These are phyloP conservation scores for Alternaria tenuissima DNA, from an alignment of 2,329 filamentous ascomycete genomes.

Conservation along the genomic window DNA sequence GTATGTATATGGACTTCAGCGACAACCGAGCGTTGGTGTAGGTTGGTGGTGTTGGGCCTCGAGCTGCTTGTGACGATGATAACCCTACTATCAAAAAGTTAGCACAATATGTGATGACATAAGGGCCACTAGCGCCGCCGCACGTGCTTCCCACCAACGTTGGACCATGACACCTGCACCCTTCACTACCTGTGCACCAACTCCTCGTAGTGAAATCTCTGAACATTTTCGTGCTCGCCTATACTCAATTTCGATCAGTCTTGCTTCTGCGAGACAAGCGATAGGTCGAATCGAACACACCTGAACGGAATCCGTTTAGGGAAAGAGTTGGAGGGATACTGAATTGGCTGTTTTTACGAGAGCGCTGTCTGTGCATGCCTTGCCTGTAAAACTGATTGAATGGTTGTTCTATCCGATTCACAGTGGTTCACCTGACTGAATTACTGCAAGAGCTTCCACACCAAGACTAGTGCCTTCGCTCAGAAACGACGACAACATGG, in stretches of 20 bases:
- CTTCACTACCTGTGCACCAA: neutral
- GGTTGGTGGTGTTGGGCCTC: constrained; percentile 15
- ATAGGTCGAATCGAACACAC: neutral
- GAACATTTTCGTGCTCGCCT: neutral
- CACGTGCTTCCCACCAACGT: neutral
- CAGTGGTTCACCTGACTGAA: neutral
- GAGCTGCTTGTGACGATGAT: constrained; percentile 15
- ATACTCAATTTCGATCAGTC: neutral
- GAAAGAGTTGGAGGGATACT: neutral
- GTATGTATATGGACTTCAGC: neutral
- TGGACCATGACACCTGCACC: neutral
- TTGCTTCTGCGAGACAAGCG: neutral
- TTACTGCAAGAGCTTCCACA: neutral
- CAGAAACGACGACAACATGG: neutral
- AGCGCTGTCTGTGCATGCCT: neutral
- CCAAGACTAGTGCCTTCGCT: neutral
- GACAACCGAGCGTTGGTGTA: constrained; percentile 2
- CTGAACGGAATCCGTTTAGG: neutral
- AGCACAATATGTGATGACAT: constrained; percentile 7
- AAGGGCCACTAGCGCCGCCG: neutral
- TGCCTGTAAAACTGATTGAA: neutral
- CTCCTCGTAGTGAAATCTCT: neutral
- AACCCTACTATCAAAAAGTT: constrained; percentile 11
- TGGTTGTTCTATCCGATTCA: neutral
- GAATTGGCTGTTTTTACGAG: neutral